phyloP scores from a whole-genome alignment of 2,329 filamentous ascomycete genomes.

The Xylaria sp. region DNA sequence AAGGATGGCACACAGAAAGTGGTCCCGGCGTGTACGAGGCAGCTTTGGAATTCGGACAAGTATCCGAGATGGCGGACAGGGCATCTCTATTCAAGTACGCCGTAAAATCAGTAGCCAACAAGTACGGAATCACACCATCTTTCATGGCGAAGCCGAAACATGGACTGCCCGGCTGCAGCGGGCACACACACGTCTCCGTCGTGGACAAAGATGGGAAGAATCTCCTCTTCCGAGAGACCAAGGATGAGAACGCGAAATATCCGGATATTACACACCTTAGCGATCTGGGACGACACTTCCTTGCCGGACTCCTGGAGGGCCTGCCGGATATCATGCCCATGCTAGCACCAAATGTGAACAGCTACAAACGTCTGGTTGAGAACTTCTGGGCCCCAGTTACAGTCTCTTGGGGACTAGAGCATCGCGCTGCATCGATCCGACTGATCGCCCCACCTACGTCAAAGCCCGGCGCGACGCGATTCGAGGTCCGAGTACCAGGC shows the following conservation, averaged over 20 bases:
- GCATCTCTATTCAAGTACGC: constrained; percentile 94
- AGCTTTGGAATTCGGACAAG: constrained; percentile 89
- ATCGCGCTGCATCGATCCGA: constrained; percentile 90
- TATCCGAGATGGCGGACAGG: constrained; percentile 89
- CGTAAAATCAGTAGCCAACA: constrained; percentile 87
- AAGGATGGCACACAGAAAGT: constrained; percentile 87
- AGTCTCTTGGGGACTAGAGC: constrained; percentile 95
- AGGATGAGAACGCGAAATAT: constrained; percentile 78
- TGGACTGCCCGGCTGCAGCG: constrained; percentile 91
- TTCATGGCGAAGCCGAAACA: constrained; percentile 99
- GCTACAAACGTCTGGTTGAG: constrained; percentile 97
- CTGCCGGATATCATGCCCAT: constrained; percentile 96
- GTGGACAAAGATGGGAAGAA: constrained; percentile 85
- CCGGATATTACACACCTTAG: constrained; percentile 83
- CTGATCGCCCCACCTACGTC: constrained; percentile 89
- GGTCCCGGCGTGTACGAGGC: constrained; percentile 93
- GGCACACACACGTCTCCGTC: constrained; percentile 94
- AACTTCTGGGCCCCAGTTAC: constrained; percentile 99
- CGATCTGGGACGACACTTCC: constrained; percentile 90
- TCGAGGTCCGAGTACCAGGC: constrained; percentile 93
- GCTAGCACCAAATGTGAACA: constrained; percentile 94
- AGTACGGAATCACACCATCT: constrained; percentile 91
- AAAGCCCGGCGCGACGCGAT: constrained; percentile 85
- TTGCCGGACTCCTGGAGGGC: constrained; percentile 88
- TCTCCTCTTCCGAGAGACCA: constrained; percentile 77